Percentiles rank a stretch among this genome's conserved stretches.
phyloP scores from a whole-genome alignment of 495 filamentous ascomycete genomes.

The Penicillium herquei region DNA sequence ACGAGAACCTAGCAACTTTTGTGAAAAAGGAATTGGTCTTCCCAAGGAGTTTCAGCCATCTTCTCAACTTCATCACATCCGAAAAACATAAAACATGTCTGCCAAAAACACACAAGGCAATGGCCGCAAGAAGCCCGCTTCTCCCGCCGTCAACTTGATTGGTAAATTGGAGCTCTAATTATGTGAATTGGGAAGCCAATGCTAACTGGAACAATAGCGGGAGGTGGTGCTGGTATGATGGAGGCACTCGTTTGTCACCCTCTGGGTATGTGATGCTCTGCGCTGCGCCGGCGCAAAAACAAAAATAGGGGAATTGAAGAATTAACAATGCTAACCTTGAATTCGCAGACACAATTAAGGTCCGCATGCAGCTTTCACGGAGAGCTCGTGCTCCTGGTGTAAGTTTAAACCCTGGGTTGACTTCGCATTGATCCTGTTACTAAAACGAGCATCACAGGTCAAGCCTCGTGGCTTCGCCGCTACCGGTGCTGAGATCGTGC shows the following conservation, averaged over 20 bases:
- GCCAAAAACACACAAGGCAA: constrained; percentile 59
- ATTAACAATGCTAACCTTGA: constrained; percentile 18
- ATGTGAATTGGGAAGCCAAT: constrained; percentile 2
- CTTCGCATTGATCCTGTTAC: constrained; percentile 6
- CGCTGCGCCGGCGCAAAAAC: not conserved
- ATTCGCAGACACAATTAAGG: constrained; percentile 87
- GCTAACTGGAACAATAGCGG: constrained; percentile 59
- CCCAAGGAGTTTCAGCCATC: not conserved
- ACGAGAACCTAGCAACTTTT: not conserved
- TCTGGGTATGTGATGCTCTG: constrained; percentile 64
- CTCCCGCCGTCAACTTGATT: constrained; percentile 89
- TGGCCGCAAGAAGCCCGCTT: constrained; percentile 72
- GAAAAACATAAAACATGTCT: constrained; percentile 51
- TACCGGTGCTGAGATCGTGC: constrained; percentile 85
- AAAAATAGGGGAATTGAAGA: not conserved
- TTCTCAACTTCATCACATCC: not conserved
- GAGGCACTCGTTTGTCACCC: constrained; percentile 97
- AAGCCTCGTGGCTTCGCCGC: constrained; percentile 83
- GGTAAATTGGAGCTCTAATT: constrained; percentile 49
- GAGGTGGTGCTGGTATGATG: constrained; percentile 98
- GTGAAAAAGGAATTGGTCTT: not conserved
- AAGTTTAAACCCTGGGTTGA: constrained; percentile 27
- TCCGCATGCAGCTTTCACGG: constrained; percentile 97
- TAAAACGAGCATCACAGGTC: constrained; percentile 38
- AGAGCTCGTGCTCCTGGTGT: constrained; percentile 79